phyloP scores from a whole-genome alignment of 768 basidiomycete genomes.

The Lactarius pseudohatsudake region DNA sequence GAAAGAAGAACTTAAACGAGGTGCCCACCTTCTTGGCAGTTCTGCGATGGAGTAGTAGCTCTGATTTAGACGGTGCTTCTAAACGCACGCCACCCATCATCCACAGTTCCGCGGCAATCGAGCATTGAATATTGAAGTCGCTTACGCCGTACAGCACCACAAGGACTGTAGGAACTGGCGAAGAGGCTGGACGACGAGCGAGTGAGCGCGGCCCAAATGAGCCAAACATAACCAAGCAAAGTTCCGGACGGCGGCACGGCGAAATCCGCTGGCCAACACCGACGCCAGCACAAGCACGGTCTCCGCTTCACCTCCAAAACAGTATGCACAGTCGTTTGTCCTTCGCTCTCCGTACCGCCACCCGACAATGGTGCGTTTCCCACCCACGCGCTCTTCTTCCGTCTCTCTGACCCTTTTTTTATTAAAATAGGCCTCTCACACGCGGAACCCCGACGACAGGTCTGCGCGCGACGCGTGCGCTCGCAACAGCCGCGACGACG shows the following conservation, averaged over 20 bases:
- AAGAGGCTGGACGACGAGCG: too few species aligned
- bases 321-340: background rate
- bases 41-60: too few species aligned
- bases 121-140: too few species aligned
- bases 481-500: conserved; percentile 48
- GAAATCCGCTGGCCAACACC: background rate
- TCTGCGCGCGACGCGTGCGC: conserved; percentile 5
- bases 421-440: conserved; percentile 3
- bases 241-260: background rate
- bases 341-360: conserved; percentile 2
- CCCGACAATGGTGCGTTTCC: conserved; percentile 4
- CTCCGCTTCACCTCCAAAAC: background rate
- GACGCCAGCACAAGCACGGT: background rate
- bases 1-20: too few species aligned
- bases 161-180: too few species aligned
- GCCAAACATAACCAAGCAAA: background rate
- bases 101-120: too few species aligned
- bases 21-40: too few species aligned
- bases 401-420: background rate
- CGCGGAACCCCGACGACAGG: background rate
- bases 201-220: too few species aligned
- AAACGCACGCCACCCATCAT: too few species aligned
- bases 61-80: too few species aligned
- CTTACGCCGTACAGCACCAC: too few species aligned
- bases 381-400: background rate